A percentile compares a stretch with the other conserved stretches of the same genome.
phyloP scores from a whole-genome alignment of 2,329 filamentous ascomycete species.

The Celoporthe dispersa region DNA sequence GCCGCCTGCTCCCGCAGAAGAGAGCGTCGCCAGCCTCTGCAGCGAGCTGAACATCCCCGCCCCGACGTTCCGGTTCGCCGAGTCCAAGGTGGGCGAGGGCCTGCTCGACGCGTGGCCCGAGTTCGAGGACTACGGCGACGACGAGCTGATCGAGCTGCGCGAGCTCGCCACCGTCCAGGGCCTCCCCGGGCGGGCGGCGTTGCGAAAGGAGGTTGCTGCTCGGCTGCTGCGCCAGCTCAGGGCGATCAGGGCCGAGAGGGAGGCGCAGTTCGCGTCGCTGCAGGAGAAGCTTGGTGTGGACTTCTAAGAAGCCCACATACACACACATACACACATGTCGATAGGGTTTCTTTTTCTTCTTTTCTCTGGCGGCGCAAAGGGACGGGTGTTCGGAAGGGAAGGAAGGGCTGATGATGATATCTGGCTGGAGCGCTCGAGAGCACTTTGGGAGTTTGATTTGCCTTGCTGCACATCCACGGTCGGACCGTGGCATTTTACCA shows the following conservation, averaged over 20 bases:
- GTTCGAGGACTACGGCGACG: slow-evolving; percentile 38
- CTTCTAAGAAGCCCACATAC: neutral
- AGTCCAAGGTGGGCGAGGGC: slow-evolving; percentile 27
- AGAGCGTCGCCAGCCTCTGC: slow-evolving; percentile 42
- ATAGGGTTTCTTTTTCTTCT: neutral
- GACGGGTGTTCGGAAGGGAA: neutral
- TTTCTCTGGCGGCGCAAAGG: neutral
- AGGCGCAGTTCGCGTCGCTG: slow-evolving; percentile 31
- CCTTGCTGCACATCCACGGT: no score
- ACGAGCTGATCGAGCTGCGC: slow-evolving; percentile 36
- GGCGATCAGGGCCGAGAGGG: slow-evolving; percentile 32
- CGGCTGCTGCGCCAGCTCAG: slow-evolving; percentile 44
- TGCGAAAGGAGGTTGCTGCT: slow-evolving; percentile 46
- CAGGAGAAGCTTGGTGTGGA: slow-evolving; percentile 7
- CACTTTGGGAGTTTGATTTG: neutral
- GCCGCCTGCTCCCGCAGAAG: slow-evolving; percentile 23
- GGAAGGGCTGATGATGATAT: neutral
- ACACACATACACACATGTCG: neutral
- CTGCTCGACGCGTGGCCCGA: slow-evolving; percentile 43
- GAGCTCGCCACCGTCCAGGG: slow-evolving; percentile 40
- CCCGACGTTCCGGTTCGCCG: slow-evolving; percentile 40
- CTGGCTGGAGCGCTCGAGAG: neutral
- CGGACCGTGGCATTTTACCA: no score
- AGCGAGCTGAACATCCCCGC: slow-evolving; percentile 37
- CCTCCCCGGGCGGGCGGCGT: slow-evolving; percentile 40